Conservation (phyloP, 176 grass and related monocot genomes). For the Pontederia paniculata region DNA sequence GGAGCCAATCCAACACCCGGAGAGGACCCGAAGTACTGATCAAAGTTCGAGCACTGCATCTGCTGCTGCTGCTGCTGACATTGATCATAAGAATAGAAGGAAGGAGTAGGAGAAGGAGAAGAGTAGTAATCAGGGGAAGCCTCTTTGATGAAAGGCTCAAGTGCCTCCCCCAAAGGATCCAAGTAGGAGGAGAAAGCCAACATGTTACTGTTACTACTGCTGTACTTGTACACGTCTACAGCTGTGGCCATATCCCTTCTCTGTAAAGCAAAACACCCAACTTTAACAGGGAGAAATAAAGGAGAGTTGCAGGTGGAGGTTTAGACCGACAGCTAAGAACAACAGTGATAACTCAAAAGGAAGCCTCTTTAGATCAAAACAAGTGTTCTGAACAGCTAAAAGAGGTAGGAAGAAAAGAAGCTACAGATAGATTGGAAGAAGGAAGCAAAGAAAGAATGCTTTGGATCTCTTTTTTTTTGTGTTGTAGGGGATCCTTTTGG, state of each 20-base stretch:
- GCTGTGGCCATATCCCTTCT: conserved; percentile 13
- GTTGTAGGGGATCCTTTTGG: too few species aligned
- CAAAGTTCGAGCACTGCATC: neutral
- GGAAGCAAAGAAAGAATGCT: too few species aligned
- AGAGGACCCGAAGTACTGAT: neutral
- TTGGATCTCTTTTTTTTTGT: too few species aligned
- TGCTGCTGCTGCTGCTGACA: too few species aligned
- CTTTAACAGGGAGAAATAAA: too few species aligned
- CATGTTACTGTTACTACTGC: neutral
- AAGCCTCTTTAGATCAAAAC: too few species aligned
- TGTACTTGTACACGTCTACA: neutral
- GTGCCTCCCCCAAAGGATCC: conserved; percentile 4
- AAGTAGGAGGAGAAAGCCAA: neutral
- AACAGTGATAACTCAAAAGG: too few species aligned
- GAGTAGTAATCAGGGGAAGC: neutral
- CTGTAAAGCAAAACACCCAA: neutral
- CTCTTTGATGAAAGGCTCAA: conserved; percentile 5
- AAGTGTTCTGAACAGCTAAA: too few species aligned
- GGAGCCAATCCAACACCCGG: neutral
- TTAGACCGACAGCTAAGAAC: too few species aligned
- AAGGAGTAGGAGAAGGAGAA: neutral
- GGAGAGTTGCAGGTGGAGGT: too few species aligned
- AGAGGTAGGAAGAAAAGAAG: too few species aligned
- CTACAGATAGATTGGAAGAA: too few species aligned
- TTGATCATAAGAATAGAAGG: neutral